Evolutionary conservation across 2,329 filamentous ascomycete species (phyloP).

Genomic region (Phaeosphaeriaceae sp.): DNA sequence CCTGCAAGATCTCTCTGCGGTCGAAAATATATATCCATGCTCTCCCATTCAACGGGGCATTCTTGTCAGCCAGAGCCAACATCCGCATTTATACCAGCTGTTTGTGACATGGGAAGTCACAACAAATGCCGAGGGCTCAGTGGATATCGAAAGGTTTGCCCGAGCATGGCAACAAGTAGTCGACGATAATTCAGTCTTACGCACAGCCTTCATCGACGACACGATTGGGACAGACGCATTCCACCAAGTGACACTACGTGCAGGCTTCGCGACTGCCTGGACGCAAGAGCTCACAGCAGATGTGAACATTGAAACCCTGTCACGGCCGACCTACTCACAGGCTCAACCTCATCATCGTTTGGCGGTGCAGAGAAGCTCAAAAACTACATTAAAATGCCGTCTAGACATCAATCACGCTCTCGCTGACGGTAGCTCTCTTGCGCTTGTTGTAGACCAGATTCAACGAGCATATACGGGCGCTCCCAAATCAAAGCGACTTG

Average conservation of each 20-base stretch:
- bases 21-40: conserved; percentile 20
- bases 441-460: conserved; percentile 14
- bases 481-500: conserved; percentile 2
- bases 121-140: neutral
- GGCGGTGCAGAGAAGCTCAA: conserved; percentile 10
- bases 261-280: conserved; percentile 5
- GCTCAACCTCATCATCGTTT: conserved; percentile 18
- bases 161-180: conserved; percentile 22
- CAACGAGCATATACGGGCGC: conserved; percentile 14
- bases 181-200: conserved; percentile 16
- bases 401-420: conserved; percentile 27
- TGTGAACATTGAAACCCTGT: neutral
- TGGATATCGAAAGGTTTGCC: conserved; percentile 8
- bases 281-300: conserved; percentile 5
- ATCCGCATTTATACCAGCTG: conserved; percentile 2
- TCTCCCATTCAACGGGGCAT: conserved; percentile 17
- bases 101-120: neutral
- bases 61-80: conserved; percentile 2
- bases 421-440: conserved; percentile 18
- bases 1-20: conserved; percentile 12
- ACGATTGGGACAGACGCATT: conserved; percentile 17
- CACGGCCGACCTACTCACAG: neutral
- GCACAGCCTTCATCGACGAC: conserved; percentile 21
- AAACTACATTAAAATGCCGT: conserved; percentile 3
- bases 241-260: conserved; percentile 11